These are phyloP conservation scores for Cutaneotrichosporon cyanovorans DNA, from an alignment of 1,284 basidiomycete species.

Conservation along the genomic window DNA sequence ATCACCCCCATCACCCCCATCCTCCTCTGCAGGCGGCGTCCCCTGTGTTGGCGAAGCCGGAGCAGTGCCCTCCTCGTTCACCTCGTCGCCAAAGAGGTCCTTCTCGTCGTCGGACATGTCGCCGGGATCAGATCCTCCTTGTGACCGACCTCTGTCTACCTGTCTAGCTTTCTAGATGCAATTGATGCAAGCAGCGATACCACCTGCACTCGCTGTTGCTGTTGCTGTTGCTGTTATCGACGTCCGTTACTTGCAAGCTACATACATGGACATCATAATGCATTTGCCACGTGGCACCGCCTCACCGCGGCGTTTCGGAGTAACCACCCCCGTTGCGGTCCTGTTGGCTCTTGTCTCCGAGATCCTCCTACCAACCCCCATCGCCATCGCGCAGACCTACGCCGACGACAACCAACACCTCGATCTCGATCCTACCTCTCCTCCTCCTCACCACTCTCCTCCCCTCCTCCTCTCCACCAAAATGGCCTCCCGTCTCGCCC, in stretches of 20 bases:
- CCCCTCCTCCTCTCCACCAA: slow-evolving; percentile 19
- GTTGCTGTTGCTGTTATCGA: too few species aligned
- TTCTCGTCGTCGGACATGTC: slow-evolving; percentile 33
- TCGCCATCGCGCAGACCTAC: not conserved
- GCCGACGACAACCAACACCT: slow-evolving; percentile 1
- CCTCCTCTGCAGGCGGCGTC: not conserved
- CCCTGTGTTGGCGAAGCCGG: slow-evolving; percentile 7
- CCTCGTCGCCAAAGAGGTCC: slow-evolving; percentile 33
- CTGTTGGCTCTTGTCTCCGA: too few species aligned
- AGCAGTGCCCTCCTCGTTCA: not conserved
- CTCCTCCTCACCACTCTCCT: slow-evolving; percentile 7
- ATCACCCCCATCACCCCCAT: slow-evolving; percentile 3
- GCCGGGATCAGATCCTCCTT: too few species aligned
- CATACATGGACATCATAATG: not conserved
- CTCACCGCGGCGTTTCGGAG: not conserved
- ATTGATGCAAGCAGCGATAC: not conserved
- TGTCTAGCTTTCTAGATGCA: not conserved
- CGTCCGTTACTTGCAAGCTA: too few species aligned
- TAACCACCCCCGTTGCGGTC: not conserved
- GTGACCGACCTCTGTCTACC: too few species aligned
- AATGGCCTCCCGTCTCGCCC: slow-evolving; percentile 47
- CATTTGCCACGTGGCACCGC: not conserved
- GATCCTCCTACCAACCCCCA: slow-evolving; percentile 3
- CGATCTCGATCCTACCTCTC: slow-evolving; percentile 2
- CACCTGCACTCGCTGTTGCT: too few species aligned